Conservation (phyloP, 1,139 yeast genomes). For the Geotrichum restrictum region DNA sequence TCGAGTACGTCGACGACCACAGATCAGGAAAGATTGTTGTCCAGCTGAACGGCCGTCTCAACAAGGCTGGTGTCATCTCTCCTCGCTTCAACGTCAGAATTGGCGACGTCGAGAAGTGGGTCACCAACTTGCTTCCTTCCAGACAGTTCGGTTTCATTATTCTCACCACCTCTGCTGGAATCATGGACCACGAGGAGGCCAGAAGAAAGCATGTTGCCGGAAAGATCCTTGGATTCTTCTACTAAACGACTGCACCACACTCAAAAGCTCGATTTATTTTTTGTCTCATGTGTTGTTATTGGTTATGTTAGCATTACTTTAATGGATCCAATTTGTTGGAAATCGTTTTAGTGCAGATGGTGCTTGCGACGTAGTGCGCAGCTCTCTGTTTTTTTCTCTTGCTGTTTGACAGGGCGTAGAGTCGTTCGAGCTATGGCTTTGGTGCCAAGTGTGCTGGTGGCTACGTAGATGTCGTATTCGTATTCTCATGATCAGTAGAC, state of each 20-base stretch:
- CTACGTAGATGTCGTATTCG: too few relatives aligned
- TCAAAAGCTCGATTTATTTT: conserved; percentile 5
- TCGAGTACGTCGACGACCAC: conserved; percentile 98
- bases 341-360: conserved; percentile 1
- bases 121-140: conserved; percentile 94
- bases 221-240: conserved; percentile 93
- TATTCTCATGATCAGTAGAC: too few relatives aligned
- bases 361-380: too few relatives aligned
- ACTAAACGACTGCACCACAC: conserved; percentile 43
- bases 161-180: conserved; percentile 98
- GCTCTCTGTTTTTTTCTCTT: too few relatives aligned
- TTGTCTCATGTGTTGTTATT: neutral
- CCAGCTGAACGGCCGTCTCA: conserved; percentile 95
- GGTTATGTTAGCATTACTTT: conserved; percentile 7
- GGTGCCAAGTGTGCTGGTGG: too few relatives aligned
- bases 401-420: too few relatives aligned
- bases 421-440: too few relatives aligned
- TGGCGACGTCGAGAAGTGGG: conserved; percentile 94
- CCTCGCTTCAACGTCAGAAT: conserved; percentile 97
- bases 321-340: conserved; percentile 8
- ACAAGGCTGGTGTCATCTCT: conserved; percentile 97
- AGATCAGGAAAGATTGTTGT: conserved; percentile 97
- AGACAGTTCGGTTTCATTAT: conserved; percentile 98
- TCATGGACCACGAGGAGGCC: conserved; percentile 99
- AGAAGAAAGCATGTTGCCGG: conserved; percentile 99